phyloP scores from a whole-genome alignment of 192 early-diverging fungal genomes.

The Backusella tuberculispora region DNA sequence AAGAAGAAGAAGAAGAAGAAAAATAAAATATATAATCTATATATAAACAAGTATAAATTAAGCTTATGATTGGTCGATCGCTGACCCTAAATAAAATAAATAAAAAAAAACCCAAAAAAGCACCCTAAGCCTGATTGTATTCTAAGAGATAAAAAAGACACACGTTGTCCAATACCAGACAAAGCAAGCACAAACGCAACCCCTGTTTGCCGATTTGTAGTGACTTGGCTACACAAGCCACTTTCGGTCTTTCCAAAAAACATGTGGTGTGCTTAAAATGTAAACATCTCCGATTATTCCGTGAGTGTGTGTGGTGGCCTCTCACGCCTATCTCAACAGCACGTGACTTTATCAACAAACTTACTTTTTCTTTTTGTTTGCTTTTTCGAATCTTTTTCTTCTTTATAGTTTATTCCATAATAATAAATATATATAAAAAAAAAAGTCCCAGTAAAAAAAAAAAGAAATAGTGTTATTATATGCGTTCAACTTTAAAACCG shows the following conservation, averaged over 20 bases:
- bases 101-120: not conserved
- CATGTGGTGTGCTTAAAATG: not conserved
- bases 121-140: not conserved
- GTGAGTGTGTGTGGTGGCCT: too few relatives aligned
- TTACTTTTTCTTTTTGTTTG: constrained; percentile 3
- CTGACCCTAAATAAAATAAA: constrained; percentile 6
- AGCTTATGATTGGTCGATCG: not conserved
- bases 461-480: not conserved
- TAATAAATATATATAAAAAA: not conserved
- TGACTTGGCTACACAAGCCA: constrained; percentile 28
- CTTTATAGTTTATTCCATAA: not conserved
- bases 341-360: not conserved
- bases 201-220: constrained; percentile 23
- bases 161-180: constrained; percentile 22
- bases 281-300: not conserved
- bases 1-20: constrained; percentile 17
- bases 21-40: not conserved
- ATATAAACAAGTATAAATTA: constrained; percentile 5
- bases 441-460: not conserved
- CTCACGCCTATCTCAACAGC: not conserved
- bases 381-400: not conserved
- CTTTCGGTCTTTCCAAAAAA: constrained; percentile 16
- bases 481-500: constrained; percentile 11
- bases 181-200: constrained; percentile 12
- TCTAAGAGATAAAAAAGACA: not conserved